Conservation (phyloP, 208 protist genomes). For the Crithidia acanthocephali region DNA sequence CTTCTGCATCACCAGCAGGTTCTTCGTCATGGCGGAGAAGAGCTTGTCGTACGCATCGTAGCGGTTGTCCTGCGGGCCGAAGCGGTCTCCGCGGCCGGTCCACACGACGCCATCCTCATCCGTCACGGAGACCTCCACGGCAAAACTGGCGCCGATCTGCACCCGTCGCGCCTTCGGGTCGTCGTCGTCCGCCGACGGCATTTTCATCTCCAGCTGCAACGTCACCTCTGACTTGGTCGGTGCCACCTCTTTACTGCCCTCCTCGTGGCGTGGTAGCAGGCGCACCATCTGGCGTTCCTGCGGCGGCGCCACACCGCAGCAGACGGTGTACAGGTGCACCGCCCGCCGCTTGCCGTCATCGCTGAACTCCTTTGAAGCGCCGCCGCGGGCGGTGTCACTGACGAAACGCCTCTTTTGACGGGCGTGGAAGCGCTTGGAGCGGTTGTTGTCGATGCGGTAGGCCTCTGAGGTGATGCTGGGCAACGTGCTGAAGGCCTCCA, state of each 20-base stretch:
- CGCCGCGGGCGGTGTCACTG: background rate
- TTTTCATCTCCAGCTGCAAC: conserved; percentile 3
- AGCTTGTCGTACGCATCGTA: conserved; percentile 29
- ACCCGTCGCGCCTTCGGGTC: conserved; percentile 10
- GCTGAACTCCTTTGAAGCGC: conserved; percentile 22
- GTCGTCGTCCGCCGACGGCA: background rate
- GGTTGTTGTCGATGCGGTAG: background rate
- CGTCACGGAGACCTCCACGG: conserved; percentile 17
- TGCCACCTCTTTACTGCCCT: background rate
- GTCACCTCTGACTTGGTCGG: background rate
- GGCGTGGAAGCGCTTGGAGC: background rate
- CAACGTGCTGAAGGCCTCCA: conserved; percentile 35
- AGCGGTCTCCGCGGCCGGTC: conserved; percentile 4
- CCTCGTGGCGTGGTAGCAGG: conserved; percentile 15
- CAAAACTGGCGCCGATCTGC: conserved; percentile 19
- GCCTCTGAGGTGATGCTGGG: conserved; percentile 25
- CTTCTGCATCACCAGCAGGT: conserved; percentile 1
- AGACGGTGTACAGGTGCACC: conserved; percentile 68
- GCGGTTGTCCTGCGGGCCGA: conserved; percentile 16
- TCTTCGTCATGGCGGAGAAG: background rate
- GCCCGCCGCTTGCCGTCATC: conserved; percentile 62
- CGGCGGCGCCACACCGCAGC: conserved; percentile 54
- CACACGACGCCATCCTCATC: conserved; percentile 22
- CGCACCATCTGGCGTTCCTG: conserved; percentile 38
- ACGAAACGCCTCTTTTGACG: conserved; percentile 10